Percentiles rank a stretch among this genome's conserved stretches.
Evolutionary conservation across 2,329 filamentous ascomycete species (phyloP).

Genomic region (Sporothrix brunneoviolacea): DNA sequence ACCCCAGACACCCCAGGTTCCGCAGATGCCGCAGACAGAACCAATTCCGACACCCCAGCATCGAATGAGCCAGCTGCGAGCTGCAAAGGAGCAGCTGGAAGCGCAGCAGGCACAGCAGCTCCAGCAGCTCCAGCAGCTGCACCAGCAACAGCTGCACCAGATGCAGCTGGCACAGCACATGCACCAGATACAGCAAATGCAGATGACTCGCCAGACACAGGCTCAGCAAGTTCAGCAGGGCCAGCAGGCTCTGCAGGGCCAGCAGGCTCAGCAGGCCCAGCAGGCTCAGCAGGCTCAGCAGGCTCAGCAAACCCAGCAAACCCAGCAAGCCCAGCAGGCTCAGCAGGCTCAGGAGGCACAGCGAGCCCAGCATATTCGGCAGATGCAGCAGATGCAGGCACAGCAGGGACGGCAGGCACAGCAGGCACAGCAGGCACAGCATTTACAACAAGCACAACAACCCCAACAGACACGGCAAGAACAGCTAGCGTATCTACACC

Average conservation of each 20-base stretch:
- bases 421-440: neutral
- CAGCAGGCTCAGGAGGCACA: neutral
- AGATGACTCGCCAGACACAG: neutral
- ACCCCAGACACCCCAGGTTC: neutral
- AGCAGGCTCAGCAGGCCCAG: neutral
- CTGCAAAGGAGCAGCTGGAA: neutral
- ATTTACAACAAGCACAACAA: neutral
- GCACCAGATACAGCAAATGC: neutral
- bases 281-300: neutral
- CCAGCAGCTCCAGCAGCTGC: neutral
- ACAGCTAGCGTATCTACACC: too few species aligned
- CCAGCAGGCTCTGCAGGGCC: neutral
- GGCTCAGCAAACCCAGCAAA: neutral
- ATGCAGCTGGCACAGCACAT: neutral
- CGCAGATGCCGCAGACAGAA: slow-evolving; percentile 4
- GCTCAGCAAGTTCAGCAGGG: neutral
- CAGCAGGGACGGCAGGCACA: neutral
- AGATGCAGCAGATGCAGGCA: neutral
- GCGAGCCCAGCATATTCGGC: neutral
- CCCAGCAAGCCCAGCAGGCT: neutral
- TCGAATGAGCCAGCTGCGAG: neutral
- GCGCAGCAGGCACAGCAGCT: neutral
- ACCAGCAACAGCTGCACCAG: neutral
- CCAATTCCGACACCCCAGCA: slow-evolving; percentile 4
- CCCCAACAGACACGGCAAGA: neutral